These are phyloP conservation scores for Mycena metata DNA, from an alignment of 768 basidiomycete species.

Conservation along the genomic window DNA sequence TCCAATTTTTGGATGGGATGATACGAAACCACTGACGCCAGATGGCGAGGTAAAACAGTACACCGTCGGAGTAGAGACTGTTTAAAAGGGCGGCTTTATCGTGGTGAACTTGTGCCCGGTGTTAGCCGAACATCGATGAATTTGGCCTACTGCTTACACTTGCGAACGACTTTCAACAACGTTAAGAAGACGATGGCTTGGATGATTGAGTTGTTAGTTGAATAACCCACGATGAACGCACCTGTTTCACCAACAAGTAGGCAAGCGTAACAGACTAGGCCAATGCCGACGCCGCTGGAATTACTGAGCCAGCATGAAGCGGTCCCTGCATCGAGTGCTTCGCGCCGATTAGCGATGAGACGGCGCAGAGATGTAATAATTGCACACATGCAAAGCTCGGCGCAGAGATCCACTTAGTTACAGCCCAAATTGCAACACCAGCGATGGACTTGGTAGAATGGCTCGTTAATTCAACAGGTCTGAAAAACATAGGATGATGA, in stretches of 20 bases:
- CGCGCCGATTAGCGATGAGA: too few relatives aligned
- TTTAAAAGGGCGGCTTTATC: background rate
- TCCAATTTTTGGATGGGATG: too few relatives aligned
- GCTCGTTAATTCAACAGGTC: background rate
- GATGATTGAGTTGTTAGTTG: background rate
- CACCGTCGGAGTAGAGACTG: constrained; percentile 32
- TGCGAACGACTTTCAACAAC: constrained; percentile 21
- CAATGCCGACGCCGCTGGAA: constrained; percentile 6
- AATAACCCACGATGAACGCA: background rate
- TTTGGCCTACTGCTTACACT: constrained; percentile 8
- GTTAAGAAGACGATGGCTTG: constrained; percentile 29
- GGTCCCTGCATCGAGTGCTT: background rate
- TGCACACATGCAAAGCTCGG: background rate
- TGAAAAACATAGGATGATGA: background rate
- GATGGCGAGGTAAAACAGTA: constrained; percentile 30
- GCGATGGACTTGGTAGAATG: background rate
- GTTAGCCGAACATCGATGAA: background rate
- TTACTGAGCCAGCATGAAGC: constrained; percentile 6
- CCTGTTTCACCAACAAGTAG: constrained; percentile 26
- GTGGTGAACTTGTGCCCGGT: background rate
- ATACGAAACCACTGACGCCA: constrained; percentile 13
- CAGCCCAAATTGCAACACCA: constrained; percentile 19
- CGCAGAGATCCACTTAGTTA: constrained; percentile 1
- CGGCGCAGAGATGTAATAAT: too few relatives aligned
- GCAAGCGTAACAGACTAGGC: constrained; percentile 15